phyloP scores from a whole-genome alignment of 2,329 filamentous ascomycete species.

The Corinectria fuckeliana region DNA sequence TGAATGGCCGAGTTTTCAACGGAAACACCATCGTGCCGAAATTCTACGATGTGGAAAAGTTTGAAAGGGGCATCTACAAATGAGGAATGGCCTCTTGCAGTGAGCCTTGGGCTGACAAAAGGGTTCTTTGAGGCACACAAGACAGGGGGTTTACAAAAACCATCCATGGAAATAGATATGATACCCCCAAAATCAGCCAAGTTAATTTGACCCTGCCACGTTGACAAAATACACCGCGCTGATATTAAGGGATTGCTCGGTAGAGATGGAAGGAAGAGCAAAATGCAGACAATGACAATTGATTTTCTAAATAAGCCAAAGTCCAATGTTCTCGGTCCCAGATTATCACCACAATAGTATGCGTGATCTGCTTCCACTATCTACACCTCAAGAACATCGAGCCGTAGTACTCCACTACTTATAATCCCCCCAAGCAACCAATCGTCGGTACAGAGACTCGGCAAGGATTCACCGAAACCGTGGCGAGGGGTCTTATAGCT shows the following conservation, averaged over 20 bases:
- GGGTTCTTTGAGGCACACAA: neutral
- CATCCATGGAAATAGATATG: neutral
- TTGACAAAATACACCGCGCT: no score
- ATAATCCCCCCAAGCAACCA: neutral
- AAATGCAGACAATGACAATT: neutral
- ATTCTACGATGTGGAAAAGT: conserved; percentile 84
- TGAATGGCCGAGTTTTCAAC: conserved; percentile 87
- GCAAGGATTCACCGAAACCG: neutral
- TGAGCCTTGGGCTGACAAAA: no score
- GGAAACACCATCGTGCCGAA: conserved; percentile 82
- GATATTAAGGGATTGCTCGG: no score
- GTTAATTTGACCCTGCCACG: neutral
- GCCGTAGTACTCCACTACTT: neutral
- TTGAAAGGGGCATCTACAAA: conserved; percentile 70
- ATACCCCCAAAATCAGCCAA: neutral
- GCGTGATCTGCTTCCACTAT: neutral
- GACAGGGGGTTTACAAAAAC: neutral
- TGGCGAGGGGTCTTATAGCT: neutral
- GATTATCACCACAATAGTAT: neutral
- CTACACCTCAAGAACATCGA: neutral
- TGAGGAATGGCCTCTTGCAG: neutral
- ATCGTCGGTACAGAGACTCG: neutral
- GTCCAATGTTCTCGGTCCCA: neutral
- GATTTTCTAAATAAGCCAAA: neutral
- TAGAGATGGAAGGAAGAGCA: no score